Evolutionary conservation across 2,329 filamentous ascomycete species (phyloP).

Genomic region (Paraphaeosphaeria minitans): DNA sequence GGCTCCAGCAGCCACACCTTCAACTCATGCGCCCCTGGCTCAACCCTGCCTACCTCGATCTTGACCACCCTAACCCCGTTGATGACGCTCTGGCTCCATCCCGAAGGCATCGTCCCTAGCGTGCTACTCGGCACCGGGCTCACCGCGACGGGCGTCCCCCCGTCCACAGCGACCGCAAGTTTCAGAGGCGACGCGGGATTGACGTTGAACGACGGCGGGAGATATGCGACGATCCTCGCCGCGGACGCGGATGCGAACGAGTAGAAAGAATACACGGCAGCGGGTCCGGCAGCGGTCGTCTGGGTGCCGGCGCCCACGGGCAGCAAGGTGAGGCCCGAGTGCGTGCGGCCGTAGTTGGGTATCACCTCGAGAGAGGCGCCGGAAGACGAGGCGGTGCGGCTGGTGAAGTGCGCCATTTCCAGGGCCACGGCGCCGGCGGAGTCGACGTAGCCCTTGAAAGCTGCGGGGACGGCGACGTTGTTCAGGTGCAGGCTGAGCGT

Average conservation of each 20-base stretch:
- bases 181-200: constrained; percentile 53
- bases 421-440: constrained; percentile 28
- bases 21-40: constrained; percentile 40
- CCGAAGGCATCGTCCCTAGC: constrained; percentile 47
- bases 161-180: constrained; percentile 55
- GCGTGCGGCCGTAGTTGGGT: constrained; percentile 33
- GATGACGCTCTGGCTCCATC: constrained; percentile 54
- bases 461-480: constrained; percentile 19
- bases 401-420: constrained; percentile 26
- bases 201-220: constrained; percentile 54
- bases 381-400: constrained; percentile 9
- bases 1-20: constrained; percentile 39
- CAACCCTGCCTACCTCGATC: constrained; percentile 31
- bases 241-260: constrained; percentile 14
- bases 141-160: constrained; percentile 23
- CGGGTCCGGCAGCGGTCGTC: constrained; percentile 19
- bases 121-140: constrained; percentile 37
- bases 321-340: constrained; percentile 27
- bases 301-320: constrained; percentile 24
- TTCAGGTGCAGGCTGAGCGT: constrained; percentile 26
- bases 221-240: constrained; percentile 39
- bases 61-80: constrained; percentile 54
- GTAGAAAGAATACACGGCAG: constrained; percentile 26
- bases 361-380: constrained; percentile 19
- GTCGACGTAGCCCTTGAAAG: constrained; percentile 29